Evolutionary conservation across 805 yeast genomes (phyloP).

Genomic region (Diddensiella santjacobensis): DNA sequence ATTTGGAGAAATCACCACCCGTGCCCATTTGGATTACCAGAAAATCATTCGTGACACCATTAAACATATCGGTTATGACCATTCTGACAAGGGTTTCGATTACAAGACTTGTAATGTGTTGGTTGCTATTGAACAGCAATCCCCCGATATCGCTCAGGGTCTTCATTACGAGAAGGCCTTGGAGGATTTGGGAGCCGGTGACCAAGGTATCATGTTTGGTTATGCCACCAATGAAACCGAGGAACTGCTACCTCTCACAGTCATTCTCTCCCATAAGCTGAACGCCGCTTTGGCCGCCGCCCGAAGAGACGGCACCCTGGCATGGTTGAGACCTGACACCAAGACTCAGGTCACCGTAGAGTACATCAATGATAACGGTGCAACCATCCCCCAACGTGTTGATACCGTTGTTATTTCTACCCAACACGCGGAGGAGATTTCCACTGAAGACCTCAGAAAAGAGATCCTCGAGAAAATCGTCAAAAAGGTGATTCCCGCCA

Average conservation of each 20-base stretch:
- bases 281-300: conserved; percentile 96
- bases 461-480: conserved; percentile 76
- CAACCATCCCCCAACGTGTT: conserved; percentile 91
- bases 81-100: conserved; percentile 94
- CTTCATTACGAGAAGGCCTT: conserved; percentile 90
- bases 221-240: conserved; percentile 99
- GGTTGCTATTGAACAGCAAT: conserved; percentile 99
- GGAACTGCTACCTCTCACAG: conserved; percentile 93
- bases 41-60: conserved; percentile 97
- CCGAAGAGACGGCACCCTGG: conserved; percentile 90
- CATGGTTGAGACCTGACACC: conserved; percentile 99
- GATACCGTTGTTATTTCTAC: conserved; percentile 97
- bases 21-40: conserved; percentile 92
- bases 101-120: conserved; percentile 98
- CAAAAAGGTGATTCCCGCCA: conserved; percentile 87
- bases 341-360: conserved; percentile 99
- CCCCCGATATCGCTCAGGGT: conserved; percentile 99
- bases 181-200: conserved; percentile 99
- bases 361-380: conserved; percentile 91
- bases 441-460: conserved; percentile 86
- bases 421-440: conserved; percentile 94
- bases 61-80: conserved; percentile 97
- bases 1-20: conserved; percentile 98
- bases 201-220: conserved; percentile 99
- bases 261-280: conserved; percentile 89